A percentile compares a stretch with the other conserved stretches of the same genome.
Conservation (phyloP, 2,329 filamentous ascomycete genomes). For the Waltergamsia citrina region DNA sequence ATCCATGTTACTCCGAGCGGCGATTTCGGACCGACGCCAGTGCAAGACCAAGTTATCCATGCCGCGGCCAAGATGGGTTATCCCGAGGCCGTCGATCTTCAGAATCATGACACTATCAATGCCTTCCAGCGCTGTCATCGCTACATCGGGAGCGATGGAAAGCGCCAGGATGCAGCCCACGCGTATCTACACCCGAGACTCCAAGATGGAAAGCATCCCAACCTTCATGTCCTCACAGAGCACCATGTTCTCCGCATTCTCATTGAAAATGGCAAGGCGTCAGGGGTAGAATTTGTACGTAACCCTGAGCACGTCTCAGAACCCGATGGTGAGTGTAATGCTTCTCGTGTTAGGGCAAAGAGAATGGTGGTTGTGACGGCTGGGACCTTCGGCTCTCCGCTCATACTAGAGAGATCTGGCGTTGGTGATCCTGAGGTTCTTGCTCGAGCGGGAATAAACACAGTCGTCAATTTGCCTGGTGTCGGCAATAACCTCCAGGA, state of each 20-base stretch:
- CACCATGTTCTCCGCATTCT: conserved; percentile 21
- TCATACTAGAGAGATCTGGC: conserved; percentile 53
- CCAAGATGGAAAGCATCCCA: conserved; percentile 32
- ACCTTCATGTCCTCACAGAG: conserved; percentile 43
- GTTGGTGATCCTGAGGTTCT: conserved; percentile 35
- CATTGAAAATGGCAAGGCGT: conserved; percentile 42
- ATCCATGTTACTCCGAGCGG: conserved; percentile 41
- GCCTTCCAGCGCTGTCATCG: conserved; percentile 16
- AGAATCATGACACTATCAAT: conserved; percentile 33
- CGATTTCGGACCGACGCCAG: conserved; percentile 25
- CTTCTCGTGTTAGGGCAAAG: conserved; percentile 13
- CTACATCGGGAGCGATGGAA: conserved; percentile 32
- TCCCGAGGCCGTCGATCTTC: conserved; percentile 41
- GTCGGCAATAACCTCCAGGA: conserved; percentile 26
- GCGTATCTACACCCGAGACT: conserved; percentile 42
- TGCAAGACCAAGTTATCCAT: conserved; percentile 39
- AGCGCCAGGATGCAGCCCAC: conserved; percentile 42
- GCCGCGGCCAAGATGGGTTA: conserved; percentile 37
- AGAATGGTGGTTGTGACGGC: conserved; percentile 22
- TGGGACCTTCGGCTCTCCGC: conserved; percentile 43
- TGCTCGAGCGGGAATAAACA: conserved; percentile 25
- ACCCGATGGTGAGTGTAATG: conserved; percentile 5
- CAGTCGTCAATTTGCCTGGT: conserved; percentile 8
- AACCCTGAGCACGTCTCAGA: conserved; percentile 17
- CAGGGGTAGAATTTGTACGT: conserved; percentile 49